Percentiles rank a stretch among this genome's conserved stretches.
Conservation (phyloP, 352 stramenopile species). For the Globisporangium nagaii region DNA sequence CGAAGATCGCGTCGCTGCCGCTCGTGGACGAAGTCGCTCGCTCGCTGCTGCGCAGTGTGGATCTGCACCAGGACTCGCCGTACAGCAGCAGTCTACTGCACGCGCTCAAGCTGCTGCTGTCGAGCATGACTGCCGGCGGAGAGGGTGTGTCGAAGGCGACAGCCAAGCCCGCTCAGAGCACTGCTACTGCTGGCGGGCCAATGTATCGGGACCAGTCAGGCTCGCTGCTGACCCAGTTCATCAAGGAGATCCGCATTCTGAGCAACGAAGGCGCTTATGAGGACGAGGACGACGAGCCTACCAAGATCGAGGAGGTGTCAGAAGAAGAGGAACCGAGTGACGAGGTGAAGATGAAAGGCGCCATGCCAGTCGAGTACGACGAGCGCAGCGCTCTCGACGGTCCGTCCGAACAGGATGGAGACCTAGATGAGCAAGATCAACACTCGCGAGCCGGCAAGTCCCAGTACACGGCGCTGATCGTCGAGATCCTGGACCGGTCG, state of each 20-base stretch:
- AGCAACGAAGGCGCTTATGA: slow-evolving; percentile 23
- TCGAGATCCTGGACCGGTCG: slow-evolving; percentile 74
- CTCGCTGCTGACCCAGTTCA: slow-evolving; percentile 39
- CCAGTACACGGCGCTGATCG: slow-evolving; percentile 42
- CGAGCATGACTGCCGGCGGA: slow-evolving; percentile 28
- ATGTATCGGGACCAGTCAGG: not conserved
- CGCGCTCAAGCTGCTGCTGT: slow-evolving; percentile 56
- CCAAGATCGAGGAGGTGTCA: slow-evolving; percentile 1
- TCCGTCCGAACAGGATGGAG: slow-evolving; percentile 15
- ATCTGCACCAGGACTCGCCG: slow-evolving; percentile 67
- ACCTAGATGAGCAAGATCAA: slow-evolving; percentile 18
- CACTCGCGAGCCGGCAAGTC: slow-evolving; percentile 4
- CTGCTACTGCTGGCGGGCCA: not conserved
- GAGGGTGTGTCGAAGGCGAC: too few species aligned
- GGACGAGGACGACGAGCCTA: slow-evolving; percentile 12
- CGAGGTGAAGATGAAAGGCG: slow-evolving; percentile 36
- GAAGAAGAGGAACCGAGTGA: slow-evolving; percentile 7
- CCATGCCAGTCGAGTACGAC: slow-evolving; percentile 67
- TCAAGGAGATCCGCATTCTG: slow-evolving; percentile 61
- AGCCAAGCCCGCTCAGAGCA: too few species aligned
- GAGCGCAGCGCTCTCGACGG: slow-evolving; percentile 20
- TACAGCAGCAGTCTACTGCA: slow-evolving; percentile 42
- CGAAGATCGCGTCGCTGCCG: slow-evolving; percentile 56
- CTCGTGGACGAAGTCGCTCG: slow-evolving; percentile 71
- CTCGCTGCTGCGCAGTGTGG: slow-evolving; percentile 64